Evolutionary conservation across 345 rosid species (phyloP), one percentile per base, ranked within the genome.

Genomic region (Chamaenerion angustifolium): DNA sequence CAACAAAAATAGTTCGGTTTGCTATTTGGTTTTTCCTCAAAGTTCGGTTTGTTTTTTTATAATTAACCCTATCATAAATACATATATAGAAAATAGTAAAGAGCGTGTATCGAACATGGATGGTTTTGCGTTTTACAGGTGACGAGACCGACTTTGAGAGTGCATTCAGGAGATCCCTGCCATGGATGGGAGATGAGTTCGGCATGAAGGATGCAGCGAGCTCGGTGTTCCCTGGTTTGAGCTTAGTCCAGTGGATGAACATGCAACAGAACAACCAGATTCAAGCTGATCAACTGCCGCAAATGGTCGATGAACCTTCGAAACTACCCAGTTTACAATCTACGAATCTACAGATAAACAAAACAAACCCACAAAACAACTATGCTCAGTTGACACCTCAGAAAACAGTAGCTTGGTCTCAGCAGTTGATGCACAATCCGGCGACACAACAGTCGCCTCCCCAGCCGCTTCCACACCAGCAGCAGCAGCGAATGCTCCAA

Each of bases 221-320:
- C 75, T 81, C 94, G 1, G 66, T 81, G 54, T 83, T 86, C 58
- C 96, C 98, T 53, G 92, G 96, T 54, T 62, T 86, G 71, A 90
- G 92, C 66, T 71, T 90, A 46, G 92, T 82, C 56, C 98, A 86
- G 66, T 90, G 98, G 98, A 90, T 90, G 98, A 86, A 81, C 68
- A 86, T 90, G 98, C 98, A 90, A 60, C 98, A 86, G 63, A 83
- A 71, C 57, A 77, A 81, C 71, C 92, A 76, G 67, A 70, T 79
- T 56, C 75, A 78, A 57, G 70, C 73, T 54, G 64, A 81, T 60
- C 90, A 79, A n/a, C n/a, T n/a, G 52, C 3, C 25, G 3, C 3
- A 4, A 21, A 21, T 21, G 25, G 25, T 21, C n/a, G n/a, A n/a
- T n/a, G n/a, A 89, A 66, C 85, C 95, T 41, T 79, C 94, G n/a